phyloP scores from a whole-genome alignment of 352 stramenopile species.

The Phytophthora multivora region DNA sequence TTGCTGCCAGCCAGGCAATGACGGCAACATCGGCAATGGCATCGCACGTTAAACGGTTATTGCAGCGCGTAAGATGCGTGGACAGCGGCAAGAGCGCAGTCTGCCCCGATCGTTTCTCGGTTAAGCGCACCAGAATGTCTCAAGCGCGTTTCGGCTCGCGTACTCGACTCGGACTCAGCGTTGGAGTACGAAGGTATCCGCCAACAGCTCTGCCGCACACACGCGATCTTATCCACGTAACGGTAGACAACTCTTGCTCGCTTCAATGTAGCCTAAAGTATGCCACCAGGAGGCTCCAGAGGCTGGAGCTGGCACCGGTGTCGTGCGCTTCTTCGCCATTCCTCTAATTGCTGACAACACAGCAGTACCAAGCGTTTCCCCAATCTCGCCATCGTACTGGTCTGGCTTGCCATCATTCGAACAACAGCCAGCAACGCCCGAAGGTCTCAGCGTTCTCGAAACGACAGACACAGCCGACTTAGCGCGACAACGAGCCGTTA shows the following conservation, averaged over 20 bases:
- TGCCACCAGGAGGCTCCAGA: too few species aligned
- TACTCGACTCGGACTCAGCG: not conserved
- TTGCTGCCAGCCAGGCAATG: conserved; percentile 1
- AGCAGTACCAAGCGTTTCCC: conserved; percentile 22
- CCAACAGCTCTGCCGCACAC: too few species aligned
- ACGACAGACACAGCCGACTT: not conserved
- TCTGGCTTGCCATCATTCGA: conserved; percentile 25
- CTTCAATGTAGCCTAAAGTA: not conserved
- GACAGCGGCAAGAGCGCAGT: not conserved
- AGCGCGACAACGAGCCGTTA: conserved; percentile 14
- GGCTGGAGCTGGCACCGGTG: too few species aligned
- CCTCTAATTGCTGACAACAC: conserved; percentile 4
- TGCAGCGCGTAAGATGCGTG: not conserved
- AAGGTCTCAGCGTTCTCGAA: not conserved
- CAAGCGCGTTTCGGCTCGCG: not conserved
- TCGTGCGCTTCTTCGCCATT: not conserved
- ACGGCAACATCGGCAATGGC: not conserved
- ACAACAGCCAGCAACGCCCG: conserved; percentile 14
- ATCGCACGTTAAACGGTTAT: not conserved
- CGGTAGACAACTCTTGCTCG: not conserved
- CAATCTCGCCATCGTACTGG: conserved; percentile 10
- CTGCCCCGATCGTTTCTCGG: conserved; percentile 10
- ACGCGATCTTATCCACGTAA: conserved; percentile 27
- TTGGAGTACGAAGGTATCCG: too few species aligned
- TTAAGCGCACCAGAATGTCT: conserved; percentile 2